Evolutionary conservation across 768 basidiomycete genomes (phyloP).

Genomic region (Naganishia vaughanmartiniae): DNA sequence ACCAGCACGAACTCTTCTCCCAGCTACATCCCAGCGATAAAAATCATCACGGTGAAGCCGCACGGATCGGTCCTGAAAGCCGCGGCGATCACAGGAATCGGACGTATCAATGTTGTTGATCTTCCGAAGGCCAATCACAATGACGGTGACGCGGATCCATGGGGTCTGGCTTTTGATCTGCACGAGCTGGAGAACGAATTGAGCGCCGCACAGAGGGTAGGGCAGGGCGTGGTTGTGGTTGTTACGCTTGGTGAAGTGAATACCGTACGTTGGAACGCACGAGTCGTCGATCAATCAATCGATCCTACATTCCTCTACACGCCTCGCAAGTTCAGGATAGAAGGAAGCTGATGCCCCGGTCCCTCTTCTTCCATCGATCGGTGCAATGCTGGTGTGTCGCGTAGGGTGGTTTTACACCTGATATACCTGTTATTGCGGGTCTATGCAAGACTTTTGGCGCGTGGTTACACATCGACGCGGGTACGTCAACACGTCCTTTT

Average conservation of each 20-base stretch:
- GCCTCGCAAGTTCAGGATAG: no score
- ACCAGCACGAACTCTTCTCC: conserved; percentile 21
- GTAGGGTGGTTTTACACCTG: conserved; percentile 51
- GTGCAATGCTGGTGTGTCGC: no score
- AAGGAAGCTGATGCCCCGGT: no score
- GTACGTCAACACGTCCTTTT: conserved; percentile 36
- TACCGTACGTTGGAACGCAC: conserved; percentile 42
- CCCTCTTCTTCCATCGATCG: no score
- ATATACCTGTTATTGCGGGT: conserved; percentile 45
- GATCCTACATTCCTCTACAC: neutral
- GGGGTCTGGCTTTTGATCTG: conserved; percentile 50
- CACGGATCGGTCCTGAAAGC: conserved; percentile 56
- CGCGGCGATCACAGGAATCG: conserved; percentile 54
- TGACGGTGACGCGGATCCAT: conserved; percentile 29
- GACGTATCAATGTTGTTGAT: conserved; percentile 52
- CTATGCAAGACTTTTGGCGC: conserved; percentile 52
- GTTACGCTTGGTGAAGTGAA: conserved; percentile 56
- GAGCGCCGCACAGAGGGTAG: conserved; percentile 39
- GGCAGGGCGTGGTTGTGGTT: conserved; percentile 48
- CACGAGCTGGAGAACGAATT: conserved; percentile 44
- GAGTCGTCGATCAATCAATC: no score
- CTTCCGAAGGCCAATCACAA: no score
- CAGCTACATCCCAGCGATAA: conserved; percentile 31
- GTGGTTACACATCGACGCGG: conserved; percentile 57
- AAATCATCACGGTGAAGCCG: conserved; percentile 52